Base-by-base conservation (phyloP, 331 rosid genomes). In the Pyrus hybrid region DNA sequence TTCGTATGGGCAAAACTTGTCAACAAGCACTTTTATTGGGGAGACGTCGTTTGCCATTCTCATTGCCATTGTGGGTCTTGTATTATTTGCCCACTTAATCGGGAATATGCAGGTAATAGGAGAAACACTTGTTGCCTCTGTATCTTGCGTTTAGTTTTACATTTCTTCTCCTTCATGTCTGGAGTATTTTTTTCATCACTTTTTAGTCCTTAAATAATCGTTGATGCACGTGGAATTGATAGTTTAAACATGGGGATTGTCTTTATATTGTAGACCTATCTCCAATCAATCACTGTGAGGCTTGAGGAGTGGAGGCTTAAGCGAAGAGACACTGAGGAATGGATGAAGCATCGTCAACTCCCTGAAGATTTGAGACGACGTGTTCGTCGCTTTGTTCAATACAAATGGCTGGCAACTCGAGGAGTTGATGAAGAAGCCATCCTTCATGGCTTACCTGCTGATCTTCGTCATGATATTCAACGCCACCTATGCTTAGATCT, bases 261-360 rank as follows among this genome's bases (percentile, higher is more conserved):
- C 87, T 77, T 79, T 77, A 58, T 81, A 66, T 57, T 70, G 77
- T 77, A 95, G 99, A 95, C 97, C 17, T 90, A 95, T 82, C 87
- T 95, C 87, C 99, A 95, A 89, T 95, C 99, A 43, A 84, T 88
- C 75, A 95, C 97, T 8, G 82, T 90, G 83, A 89, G 97, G 85
- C 97, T 90, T 17, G 99, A 95, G 84, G 99, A 95, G 71, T 94
- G 99, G 99, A 90, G 99, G 85, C 91, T 95, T 72, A 92, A 88
- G 85, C 89, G 80, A 79, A 88, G 97, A 79, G 99, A 95, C 85
- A 92, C 97, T 3, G 97, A 95, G 80, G 97, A 95, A 85, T 95
- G 99, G 99, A 95, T 95, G 99, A 83, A 88, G 83, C 96, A 95
- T 84, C 97, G 97, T 76, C 99, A 95, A 88, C 99, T 94, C 75